Evolutionary conservation across 2,329 filamentous ascomycete species (phyloP), one percentile per base, ranked within the genome.

Genomic region (Xylariales sp.): DNA sequence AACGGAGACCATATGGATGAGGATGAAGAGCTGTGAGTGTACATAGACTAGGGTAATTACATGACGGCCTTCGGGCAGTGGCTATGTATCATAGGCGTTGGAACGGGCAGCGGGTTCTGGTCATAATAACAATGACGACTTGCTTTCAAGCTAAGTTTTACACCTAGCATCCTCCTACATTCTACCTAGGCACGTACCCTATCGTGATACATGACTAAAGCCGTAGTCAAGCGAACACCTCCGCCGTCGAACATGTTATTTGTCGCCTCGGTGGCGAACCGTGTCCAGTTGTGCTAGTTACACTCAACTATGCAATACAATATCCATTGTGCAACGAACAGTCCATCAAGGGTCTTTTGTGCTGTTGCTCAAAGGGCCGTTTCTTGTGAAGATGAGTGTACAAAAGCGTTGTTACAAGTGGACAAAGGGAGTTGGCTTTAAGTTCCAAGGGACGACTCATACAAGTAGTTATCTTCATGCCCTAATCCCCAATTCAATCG

Each of bases 1-100:
- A 86, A 86, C 65, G 87, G 83, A 16, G 86, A 90, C 56, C 78
- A 84, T 65, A 93, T 93, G 90, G 91, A 93, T 14, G 85, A 89
- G 53, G 91, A 93, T 74, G 89, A 92, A 72, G 83, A 77, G 67
- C 58, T 75, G 50, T 75, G 70, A 70, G 71, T 65, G 77, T 80
- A 74, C 64, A 64, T 55, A 63, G 58, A 45, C 46, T 45, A 34
- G 62, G 49, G 57, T 57, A 73, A 69, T 74, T 58, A 57, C 69
- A 72, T 72, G 62, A 62, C 43, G 68, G 62, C 50, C 60, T 66
- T 34, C 36, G 58, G 65, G 68, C 66, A 69, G 62, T 69, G 63
- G 66, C 67, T 72, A 66, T 77, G 76, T 78, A 78, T 75, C 75
- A 78, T 78, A 78, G 68, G 68, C 68, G 68, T 70, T 70, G 60